These are phyloP conservation scores for Penicillium sp. DNA, from an alignment of 2,329 filamentous ascomycete species.

Conservation along the genomic window DNA sequence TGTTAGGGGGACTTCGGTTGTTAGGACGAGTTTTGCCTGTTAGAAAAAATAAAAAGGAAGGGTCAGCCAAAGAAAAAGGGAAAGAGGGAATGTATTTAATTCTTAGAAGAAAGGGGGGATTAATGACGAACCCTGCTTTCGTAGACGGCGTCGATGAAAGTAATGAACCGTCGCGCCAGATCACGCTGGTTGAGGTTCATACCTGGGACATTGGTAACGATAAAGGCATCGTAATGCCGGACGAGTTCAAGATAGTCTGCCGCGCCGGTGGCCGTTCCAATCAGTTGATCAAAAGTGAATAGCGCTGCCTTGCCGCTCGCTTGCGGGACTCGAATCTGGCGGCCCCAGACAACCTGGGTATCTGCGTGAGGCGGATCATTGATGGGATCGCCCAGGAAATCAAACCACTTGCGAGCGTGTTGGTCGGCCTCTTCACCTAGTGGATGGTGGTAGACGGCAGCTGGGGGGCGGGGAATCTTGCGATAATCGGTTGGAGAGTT, in stretches of 20 bases:
- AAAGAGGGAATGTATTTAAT: neutral
- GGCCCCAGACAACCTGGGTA: slow-evolving; percentile 86
- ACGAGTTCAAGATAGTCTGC: slow-evolving; percentile 95
- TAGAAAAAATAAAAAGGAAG: neutral
- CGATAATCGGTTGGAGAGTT: slow-evolving; percentile 96
- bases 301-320: slow-evolving; percentile 86
- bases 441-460: slow-evolving; percentile 90
- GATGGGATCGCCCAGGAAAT: slow-evolving; percentile 84
- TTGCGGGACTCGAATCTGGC: slow-evolving; percentile 82
- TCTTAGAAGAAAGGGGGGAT: neutral
- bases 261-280: slow-evolving; percentile 83
- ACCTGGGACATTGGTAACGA: slow-evolving; percentile 86
- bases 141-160: slow-evolving; percentile 95
- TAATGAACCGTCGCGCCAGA: slow-evolving; percentile 90
- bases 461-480: slow-evolving; percentile 90
- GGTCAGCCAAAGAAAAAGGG: neutral
- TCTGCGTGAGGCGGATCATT: slow-evolving; percentile 75
- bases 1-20: slow-evolving; percentile 79
- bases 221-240: slow-evolving; percentile 86
- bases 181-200: slow-evolving; percentile 89
- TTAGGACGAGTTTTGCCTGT: slow-evolving; percentile 92
- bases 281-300: slow-evolving; percentile 92
- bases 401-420: slow-evolving; percentile 94
- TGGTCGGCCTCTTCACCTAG: slow-evolving; percentile 75
- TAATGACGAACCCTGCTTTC: slow-evolving; percentile 61